Evolutionary conservation across 1,284 basidiomycete species (phyloP).

Genomic region (Heterobasidion occidentale): DNA sequence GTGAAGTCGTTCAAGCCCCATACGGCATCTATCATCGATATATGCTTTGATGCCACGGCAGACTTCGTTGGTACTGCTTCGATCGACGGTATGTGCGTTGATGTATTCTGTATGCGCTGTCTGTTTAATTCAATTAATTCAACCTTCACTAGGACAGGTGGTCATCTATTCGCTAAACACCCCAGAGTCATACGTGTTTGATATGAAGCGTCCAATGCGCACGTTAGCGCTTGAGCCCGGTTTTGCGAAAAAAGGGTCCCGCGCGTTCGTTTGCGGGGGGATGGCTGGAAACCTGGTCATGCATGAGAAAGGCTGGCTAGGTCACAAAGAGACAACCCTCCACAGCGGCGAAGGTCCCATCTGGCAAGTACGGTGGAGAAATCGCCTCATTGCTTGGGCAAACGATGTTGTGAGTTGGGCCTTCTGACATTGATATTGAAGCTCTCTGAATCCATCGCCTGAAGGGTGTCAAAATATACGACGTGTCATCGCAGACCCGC

Average conservation of each 20-base stretch:
- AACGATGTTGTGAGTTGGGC: slow-evolving; percentile 69
- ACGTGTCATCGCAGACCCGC: slow-evolving; percentile 70
- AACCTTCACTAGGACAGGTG: slow-evolving; percentile 63
- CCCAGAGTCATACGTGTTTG: slow-evolving; percentile 80
- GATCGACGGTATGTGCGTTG: slow-evolving; percentile 70
- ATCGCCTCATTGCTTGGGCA: slow-evolving; percentile 90
- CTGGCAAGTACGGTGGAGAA: slow-evolving; percentile 87
- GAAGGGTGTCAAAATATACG: slow-evolving; percentile 92
- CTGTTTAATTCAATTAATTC: slow-evolving; percentile 1
- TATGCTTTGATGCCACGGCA: slow-evolving; percentile 77
- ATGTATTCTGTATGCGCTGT: not conserved
- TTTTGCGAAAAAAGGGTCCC: slow-evolving; percentile 75
- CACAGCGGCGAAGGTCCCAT: slow-evolving; percentile 92
- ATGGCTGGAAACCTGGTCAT: slow-evolving; percentile 83
- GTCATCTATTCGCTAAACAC: slow-evolving; percentile 82
- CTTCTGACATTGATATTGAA: not conserved
- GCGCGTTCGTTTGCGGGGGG: slow-evolving; percentile 92
- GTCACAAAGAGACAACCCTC: slow-evolving; percentile 85
- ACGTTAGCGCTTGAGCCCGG: slow-evolving; percentile 87
- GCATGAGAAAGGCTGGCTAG: slow-evolving; percentile 95
- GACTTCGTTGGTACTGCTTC: slow-evolving; percentile 93
- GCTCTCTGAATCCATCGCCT: not conserved
- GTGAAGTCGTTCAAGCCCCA: slow-evolving; percentile 92
- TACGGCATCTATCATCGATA: slow-evolving; percentile 82
- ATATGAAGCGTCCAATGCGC: slow-evolving; percentile 90